Evolutionary conservation across 2,329 filamentous ascomycete genomes (phyloP).

Genomic region (Fusarium lateritium): DNA sequence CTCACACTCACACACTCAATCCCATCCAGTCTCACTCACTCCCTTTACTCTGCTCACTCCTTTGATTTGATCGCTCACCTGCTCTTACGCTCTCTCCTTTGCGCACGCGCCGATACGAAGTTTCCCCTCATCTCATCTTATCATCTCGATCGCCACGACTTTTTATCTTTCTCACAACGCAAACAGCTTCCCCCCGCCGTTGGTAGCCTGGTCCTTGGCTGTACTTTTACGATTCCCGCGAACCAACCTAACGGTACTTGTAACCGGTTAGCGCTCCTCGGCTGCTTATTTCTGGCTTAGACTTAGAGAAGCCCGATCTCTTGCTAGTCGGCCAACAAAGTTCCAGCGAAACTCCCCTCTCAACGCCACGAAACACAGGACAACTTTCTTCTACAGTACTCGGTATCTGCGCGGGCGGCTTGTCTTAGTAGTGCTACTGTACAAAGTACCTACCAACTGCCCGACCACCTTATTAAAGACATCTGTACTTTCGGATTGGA

Average conservation of each 20-base stretch:
- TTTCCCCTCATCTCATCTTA: constrained; percentile 10
- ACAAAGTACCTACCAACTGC: constrained; percentile 19
- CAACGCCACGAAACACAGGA: constrained; percentile 47
- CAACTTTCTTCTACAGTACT: constrained; percentile 12
- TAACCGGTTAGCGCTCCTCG: constrained; percentile 28
- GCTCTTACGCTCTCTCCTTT: constrained; percentile 15
- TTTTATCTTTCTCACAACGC: constrained; percentile 5
- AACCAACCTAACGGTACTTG: constrained; percentile 23
- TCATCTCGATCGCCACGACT: constrained; percentile 11
- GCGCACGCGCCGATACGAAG: constrained; percentile 17
- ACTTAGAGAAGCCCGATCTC: constrained; percentile 24
- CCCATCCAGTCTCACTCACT: constrained; percentile 22
- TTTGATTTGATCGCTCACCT: constrained; percentile 16
- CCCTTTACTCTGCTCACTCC: constrained; percentile 19
- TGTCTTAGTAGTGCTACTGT: constrained; percentile 27
- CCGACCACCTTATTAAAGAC: constrained; percentile 22
- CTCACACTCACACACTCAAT: constrained; percentile 34
- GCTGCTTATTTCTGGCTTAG: constrained; percentile 43
- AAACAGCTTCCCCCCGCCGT: constrained; percentile 5
- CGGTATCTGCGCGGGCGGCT: constrained; percentile 9
- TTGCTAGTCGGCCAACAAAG: constrained; percentile 45
- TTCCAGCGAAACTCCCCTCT: constrained; percentile 43
- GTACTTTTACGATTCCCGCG: constrained; percentile 21
- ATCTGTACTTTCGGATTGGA: constrained; percentile 39
- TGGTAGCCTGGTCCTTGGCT: constrained; percentile 27